A percentile compares a stretch with the other conserved stretches of the same genome.
Evolutionary conservation across 1,284 basidiomycete species (phyloP).

Genomic region (Leucoagaricus sp.): DNA sequence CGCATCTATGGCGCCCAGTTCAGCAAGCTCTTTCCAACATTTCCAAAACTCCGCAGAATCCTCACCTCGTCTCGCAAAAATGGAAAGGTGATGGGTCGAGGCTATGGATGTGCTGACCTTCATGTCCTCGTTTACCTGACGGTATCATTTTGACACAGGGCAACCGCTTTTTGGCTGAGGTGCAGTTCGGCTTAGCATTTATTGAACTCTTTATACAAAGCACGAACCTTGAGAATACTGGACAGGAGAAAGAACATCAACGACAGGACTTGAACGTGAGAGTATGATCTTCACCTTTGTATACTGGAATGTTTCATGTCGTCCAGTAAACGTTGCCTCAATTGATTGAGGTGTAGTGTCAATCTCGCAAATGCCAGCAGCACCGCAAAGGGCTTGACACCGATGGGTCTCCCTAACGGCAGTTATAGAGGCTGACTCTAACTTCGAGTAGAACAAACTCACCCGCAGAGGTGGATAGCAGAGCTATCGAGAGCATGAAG

Average conservation of each 20-base stretch:
- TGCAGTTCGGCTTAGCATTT: neutral
- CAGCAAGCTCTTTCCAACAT: neutral
- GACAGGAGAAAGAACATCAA: slow-evolving; percentile 19
- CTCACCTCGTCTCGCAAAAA: slow-evolving; percentile 49
- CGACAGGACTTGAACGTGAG: neutral
- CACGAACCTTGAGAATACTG: slow-evolving; percentile 41
- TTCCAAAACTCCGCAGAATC: neutral
- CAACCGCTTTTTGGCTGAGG: slow-evolving; percentile 46
- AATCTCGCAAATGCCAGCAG: slow-evolving; percentile 56
- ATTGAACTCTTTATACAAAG: no score
- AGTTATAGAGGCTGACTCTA: neutral
- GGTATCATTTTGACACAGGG: slow-evolving; percentile 49
- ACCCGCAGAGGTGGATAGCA: slow-evolving; percentile 63
- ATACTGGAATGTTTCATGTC: slow-evolving; percentile 51
- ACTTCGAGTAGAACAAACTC: neutral
- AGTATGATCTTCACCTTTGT: slow-evolving; percentile 38
- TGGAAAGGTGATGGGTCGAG: slow-evolving; percentile 43
- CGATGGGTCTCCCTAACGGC: slow-evolving; percentile 42
- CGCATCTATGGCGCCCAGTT: slow-evolving; percentile 39
- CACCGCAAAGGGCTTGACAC: slow-evolving; percentile 45
- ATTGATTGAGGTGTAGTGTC: slow-evolving; percentile 58
- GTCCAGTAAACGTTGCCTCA: slow-evolving; percentile 54
- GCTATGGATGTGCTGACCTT: slow-evolving; percentile 51
- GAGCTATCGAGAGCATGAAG: slow-evolving; percentile 47
- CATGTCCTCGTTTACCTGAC: slow-evolving; percentile 41